Conservation (phyloP, 1,284 basidiomycete genomes). For the Cutaneotrichosporon sp. region DNA sequence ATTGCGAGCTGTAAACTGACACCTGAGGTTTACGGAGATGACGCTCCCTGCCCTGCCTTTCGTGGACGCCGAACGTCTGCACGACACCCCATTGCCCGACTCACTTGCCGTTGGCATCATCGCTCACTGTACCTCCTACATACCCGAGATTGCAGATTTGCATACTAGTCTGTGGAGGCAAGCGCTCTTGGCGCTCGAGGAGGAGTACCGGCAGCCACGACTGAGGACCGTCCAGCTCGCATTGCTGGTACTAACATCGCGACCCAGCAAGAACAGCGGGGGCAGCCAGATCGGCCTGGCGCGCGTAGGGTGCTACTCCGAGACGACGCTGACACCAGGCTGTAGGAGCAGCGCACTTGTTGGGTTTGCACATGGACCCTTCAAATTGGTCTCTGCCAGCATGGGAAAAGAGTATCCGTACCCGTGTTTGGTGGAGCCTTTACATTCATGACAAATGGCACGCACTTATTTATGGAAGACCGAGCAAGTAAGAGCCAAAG, state of each 20-base stretch:
- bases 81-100: conserved; percentile 24
- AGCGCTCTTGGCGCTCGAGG: conserved; percentile 32
- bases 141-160: conserved; percentile 24
- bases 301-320: conserved; percentile 16
- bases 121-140: conserved; percentile 30
- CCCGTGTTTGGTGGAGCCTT: conserved; percentile 42
- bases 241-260: conserved; percentile 25
- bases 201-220: conserved; percentile 39
- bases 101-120: conserved; percentile 34
- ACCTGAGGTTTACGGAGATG: conserved; percentile 10
- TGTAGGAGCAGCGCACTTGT: conserved; percentile 37
- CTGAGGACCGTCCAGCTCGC: conserved; percentile 36
- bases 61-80: conserved; percentile 25
- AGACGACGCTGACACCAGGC: conserved; percentile 13
- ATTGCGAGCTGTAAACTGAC: neutral
- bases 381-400: conserved; percentile 38
- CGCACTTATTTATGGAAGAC: conserved; percentile 31
- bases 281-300: conserved; percentile 29
- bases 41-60: conserved; percentile 37
- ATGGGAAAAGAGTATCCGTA: conserved; percentile 41
- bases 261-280: conserved; percentile 33
- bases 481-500: conserved; percentile 34
- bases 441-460: conserved; percentile 40
- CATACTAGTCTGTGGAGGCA: conserved; percentile 34
- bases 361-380: conserved; percentile 43